Conservation (phyloP, 1,139 yeast genomes). For the Yamadazyma atlantica region DNA sequence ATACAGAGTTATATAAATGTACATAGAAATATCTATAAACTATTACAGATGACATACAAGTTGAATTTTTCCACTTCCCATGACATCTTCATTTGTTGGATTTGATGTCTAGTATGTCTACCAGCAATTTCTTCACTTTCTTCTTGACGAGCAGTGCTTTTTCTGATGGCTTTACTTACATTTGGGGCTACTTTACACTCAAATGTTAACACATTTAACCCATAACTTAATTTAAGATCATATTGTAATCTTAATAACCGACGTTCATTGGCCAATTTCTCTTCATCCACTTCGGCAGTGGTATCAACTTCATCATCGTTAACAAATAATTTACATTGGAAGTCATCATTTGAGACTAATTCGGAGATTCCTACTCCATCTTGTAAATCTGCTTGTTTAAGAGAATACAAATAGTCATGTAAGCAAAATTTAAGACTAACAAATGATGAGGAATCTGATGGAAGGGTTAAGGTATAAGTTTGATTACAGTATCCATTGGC, state of each 20-base stretch:
- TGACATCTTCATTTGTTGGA: constrained; percentile 46
- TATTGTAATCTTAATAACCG: constrained; percentile 37
- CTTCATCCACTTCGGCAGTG: constrained; percentile 39
- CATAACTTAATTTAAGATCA: constrained; percentile 49
- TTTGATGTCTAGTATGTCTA: constrained; percentile 49
- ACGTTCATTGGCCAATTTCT: constrained; percentile 12
- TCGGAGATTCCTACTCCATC: constrained; percentile 31
- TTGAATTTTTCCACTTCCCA: constrained; percentile 50
- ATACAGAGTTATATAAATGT: constrained; percentile 6
- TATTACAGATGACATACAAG: constrained; percentile 29
- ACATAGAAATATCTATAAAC: constrained; percentile 9
- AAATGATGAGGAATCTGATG: constrained; percentile 44
- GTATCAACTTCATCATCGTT: constrained; percentile 50
- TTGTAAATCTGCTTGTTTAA: constrained; percentile 32
- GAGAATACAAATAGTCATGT: constrained; percentile 39
- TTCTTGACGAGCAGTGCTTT: constrained; percentile 19
- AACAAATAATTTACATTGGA: constrained; percentile 43
- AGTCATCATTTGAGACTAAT: constrained; percentile 37
- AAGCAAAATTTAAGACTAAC: constrained; percentile 45
- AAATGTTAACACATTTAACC: constrained; percentile 47
- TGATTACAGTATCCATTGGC: constrained; percentile 45
- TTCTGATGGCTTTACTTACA: constrained; percentile 34
- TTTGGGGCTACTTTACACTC: constrained; percentile 47
- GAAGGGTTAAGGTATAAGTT: constrained; percentile 44
- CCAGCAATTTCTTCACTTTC: constrained; percentile 33